Evolutionary conservation across 1,284 basidiomycete genomes (phyloP), one percentile per base, ranked within the genome.

Genomic region (Trichosporon sp.): DNA sequence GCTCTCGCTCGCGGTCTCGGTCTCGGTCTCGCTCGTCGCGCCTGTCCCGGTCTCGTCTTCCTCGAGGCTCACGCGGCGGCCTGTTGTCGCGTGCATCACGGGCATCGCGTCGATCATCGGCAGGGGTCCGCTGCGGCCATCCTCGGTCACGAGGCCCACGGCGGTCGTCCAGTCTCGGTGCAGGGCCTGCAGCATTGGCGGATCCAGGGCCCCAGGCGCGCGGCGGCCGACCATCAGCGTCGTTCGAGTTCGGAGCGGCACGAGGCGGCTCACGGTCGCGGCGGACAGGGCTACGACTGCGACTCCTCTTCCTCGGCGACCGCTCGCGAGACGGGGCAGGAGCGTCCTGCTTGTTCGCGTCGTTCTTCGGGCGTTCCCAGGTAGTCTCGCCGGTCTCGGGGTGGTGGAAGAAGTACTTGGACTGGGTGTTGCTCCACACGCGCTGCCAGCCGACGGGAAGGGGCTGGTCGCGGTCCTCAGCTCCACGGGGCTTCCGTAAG

Each of bases 361-460:
- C 57, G 25, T 40, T 36, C 33, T 29, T 36, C 10, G 34, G 34
- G 16, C 57, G 57, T n/a, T 63, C 65, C 65, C 65, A 66, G 9
- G 32, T 49, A 3, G 65, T 63, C 19, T n/a, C 14, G 21, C 34
- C 59, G 3, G 52, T 60, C 5, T 32, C 59, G 13, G 25, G 44
- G 56, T 66, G 59, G 56, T 62, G 44, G 59, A 58, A 66, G 29
- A 66, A 66, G 59, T 60, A 60, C n/a, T 56, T 58, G 6, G 46
- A 46, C 34, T 46, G 54, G 27, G 65, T 60, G 37, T 49, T 60
- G 61, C 61, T 63, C 25, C 57, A 27, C 4, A 66, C 56, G 2
- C 52, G 19, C 36, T 58, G 36, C 65, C 65, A 66, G n/a, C 58
- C 56, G 10, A 54, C 16, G 14, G 49, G 49, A 6, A 54, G 49